A percentile compares a stretch with the other conserved stretches of the same genome.
Conservation (phyloP, 192 early-diverging fungal genomes). For the Backusella westeae region DNA sequence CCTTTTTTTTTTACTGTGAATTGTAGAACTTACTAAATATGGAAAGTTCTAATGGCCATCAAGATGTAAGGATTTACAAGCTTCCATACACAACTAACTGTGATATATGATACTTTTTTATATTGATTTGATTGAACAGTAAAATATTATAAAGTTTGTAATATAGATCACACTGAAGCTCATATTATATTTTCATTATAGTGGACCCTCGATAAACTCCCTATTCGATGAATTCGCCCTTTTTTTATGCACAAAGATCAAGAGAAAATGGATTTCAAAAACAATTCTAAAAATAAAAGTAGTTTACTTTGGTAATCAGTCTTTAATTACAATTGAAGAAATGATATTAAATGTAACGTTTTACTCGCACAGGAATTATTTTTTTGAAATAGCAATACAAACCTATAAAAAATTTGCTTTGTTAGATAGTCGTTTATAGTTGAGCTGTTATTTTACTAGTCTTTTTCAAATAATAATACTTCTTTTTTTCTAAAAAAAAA, state of each 20-base stretch:
- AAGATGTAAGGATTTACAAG: not conserved
- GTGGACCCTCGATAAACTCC: no score
- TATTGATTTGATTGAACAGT: no score
- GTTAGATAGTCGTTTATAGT: no score
- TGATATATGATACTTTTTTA: not conserved
- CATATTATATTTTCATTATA: no score
- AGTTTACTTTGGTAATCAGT: not conserved
- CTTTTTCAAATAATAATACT: no score
- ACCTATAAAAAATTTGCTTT: not conserved
- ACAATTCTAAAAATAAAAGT: not conserved
- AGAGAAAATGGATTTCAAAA: not conserved
- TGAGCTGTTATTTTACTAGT: not conserved
- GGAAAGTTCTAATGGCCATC: not conserved
- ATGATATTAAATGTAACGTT: not conserved
- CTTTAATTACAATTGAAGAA: not conserved
- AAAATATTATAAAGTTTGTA: no score
- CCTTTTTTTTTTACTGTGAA: not conserved
- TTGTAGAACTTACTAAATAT: not conserved
- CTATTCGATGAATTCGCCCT: no score
- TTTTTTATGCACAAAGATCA: no score
- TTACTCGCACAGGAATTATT: not conserved
- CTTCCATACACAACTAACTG: not conserved
- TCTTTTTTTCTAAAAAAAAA: no score
- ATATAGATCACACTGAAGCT: no score
- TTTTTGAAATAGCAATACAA: not conserved